Percentiles rank a stretch among this genome's conserved stretches.
Evolutionary conservation across 2,329 filamentous ascomycete species (phyloP).

Genomic region (Alternaria solani): DNA sequence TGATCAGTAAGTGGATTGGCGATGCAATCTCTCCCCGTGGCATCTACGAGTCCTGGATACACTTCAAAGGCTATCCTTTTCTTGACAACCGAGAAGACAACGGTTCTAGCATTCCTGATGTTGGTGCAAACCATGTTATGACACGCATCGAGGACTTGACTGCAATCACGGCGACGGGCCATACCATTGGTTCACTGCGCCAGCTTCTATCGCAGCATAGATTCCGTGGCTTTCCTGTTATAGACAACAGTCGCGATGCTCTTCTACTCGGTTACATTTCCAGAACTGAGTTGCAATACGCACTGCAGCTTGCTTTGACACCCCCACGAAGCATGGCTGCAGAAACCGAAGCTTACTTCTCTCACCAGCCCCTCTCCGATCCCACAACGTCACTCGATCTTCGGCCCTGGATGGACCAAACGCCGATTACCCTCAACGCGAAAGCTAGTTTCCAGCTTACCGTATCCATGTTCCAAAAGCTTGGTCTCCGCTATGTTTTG

Average conservation of each 20-base stretch:
- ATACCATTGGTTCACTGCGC: constrained; percentile 81
- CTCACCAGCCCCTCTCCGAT: constrained; percentile 78
- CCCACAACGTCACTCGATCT: constrained; percentile 82
- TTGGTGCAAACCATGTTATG: constrained; percentile 89
- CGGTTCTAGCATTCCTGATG: constrained; percentile 73
- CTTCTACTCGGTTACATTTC: constrained; percentile 93
- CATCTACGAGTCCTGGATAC: constrained; percentile 98
- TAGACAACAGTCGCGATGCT: constrained; percentile 78
- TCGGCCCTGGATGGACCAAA: constrained; percentile 98
- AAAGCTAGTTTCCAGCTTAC: constrained; percentile 82
- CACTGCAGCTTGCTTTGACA: constrained; percentile 70
- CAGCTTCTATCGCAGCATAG: constrained; percentile 75
- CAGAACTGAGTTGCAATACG: constrained; percentile 85
- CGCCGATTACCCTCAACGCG: constrained; percentile 86
- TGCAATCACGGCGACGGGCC: constrained; percentile 83
- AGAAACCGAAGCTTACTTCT: constrained; percentile 83
- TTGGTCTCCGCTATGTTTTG: constrained; percentile 88
- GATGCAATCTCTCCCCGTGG: constrained; percentile 91
- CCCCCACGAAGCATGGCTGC: constrained; percentile 67
- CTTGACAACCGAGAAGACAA: constrained; percentile 85
- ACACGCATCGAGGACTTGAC: constrained; percentile 90
- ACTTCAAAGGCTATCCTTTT: constrained; percentile 93
- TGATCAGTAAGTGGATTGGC: constrained; percentile 98
- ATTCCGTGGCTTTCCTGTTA: constrained; percentile 91
- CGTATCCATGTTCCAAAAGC: constrained; percentile 91